These are phyloP conservation scores for Hypoxylon rubiginosum DNA, from an alignment of 2,329 filamentous ascomycete species.

Conservation along the genomic window DNA sequence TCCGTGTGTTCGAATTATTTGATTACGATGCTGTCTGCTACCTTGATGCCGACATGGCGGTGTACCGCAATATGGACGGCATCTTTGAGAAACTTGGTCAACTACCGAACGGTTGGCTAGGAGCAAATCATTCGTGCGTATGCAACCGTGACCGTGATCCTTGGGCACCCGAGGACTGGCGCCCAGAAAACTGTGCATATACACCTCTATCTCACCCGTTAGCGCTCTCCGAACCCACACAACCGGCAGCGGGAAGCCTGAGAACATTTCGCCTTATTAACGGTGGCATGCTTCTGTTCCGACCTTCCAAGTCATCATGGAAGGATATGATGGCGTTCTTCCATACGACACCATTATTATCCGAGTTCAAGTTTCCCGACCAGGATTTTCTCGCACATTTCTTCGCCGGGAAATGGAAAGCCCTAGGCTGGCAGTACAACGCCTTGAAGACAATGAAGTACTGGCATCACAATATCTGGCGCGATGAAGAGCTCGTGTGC, in stretches of 20 bases:
- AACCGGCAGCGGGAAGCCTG: slow-evolving; percentile 42
- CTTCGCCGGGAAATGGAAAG: slow-evolving; percentile 59
- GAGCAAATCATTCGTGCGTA: slow-evolving; percentile 64
- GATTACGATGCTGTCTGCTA: slow-evolving; percentile 61
- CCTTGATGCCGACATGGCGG: slow-evolving; percentile 66
- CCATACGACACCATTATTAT: slow-evolving; percentile 55
- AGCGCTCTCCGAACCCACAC: slow-evolving; percentile 53
- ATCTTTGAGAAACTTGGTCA: slow-evolving; percentile 56
- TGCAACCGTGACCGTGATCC: slow-evolving; percentile 65
- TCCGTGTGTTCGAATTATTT: slow-evolving; percentile 64
- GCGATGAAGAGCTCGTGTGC: slow-evolving; percentile 61
- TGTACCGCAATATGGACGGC: slow-evolving; percentile 59
- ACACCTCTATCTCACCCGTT: slow-evolving; percentile 56
- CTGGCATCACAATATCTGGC: slow-evolving; percentile 65
- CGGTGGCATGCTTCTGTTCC: slow-evolving; percentile 65
- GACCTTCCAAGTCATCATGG: slow-evolving; percentile 57
- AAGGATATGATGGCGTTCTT: slow-evolving; percentile 57
- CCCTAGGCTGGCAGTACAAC: slow-evolving; percentile 64
- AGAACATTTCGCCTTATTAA: slow-evolving; percentile 63
- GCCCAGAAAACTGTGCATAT: slow-evolving; percentile 62
- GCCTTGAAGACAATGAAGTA: slow-evolving; percentile 67
- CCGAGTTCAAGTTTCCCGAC: slow-evolving; percentile 64
- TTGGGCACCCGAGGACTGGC: slow-evolving; percentile 65
- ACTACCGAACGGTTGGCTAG: slow-evolving; percentile 58
- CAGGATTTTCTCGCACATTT: slow-evolving; percentile 67